phyloP scores from a whole-genome alignment of 345 rosid species.

The Populus alba region DNA sequence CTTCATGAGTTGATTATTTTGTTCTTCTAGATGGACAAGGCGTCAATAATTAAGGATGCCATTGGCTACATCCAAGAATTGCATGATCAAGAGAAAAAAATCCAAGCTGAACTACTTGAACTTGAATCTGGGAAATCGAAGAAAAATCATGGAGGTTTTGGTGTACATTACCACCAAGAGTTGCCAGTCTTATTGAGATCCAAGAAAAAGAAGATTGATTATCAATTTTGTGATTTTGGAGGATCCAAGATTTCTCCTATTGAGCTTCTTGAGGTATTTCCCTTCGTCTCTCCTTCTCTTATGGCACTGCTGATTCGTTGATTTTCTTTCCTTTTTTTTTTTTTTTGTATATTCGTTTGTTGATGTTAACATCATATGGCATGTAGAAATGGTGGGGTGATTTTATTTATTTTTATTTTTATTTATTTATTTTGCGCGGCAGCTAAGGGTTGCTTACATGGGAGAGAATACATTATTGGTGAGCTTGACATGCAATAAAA shows the following conservation, averaged over 20 bases:
- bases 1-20: not conserved
- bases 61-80: constrained; percentile 81
- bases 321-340: not conserved
- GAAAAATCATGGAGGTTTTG: constrained; percentile 34
- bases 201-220: constrained; percentile 60
- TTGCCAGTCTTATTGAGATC: constrained; percentile 54
- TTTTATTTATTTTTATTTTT: not conserved
- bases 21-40: constrained; percentile 80
- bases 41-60: constrained; percentile 95
- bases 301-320: not conserved
- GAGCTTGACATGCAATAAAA: constrained; percentile 75
- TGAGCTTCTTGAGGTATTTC: constrained; percentile 56
- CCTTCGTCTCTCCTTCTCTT: too few relatives aligned
- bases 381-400: not conserved
- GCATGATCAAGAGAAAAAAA: constrained; percentile 70
- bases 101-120: constrained; percentile 66
- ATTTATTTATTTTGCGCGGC: constrained; percentile 2
- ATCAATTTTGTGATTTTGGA: constrained; percentile 39
- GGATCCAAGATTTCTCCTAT: constrained; percentile 47
- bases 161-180: constrained; percentile 53
- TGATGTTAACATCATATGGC: not conserved
- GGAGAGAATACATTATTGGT: constrained; percentile 69
- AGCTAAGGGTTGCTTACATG: constrained; percentile 74
- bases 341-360: too few relatives aligned
- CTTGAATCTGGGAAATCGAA: constrained; percentile 56